Evolutionary conservation across 106 monocot species (phyloP), one percentile per base, ranked within the genome.

Genomic region (Amphibolis antarctica): DNA sequence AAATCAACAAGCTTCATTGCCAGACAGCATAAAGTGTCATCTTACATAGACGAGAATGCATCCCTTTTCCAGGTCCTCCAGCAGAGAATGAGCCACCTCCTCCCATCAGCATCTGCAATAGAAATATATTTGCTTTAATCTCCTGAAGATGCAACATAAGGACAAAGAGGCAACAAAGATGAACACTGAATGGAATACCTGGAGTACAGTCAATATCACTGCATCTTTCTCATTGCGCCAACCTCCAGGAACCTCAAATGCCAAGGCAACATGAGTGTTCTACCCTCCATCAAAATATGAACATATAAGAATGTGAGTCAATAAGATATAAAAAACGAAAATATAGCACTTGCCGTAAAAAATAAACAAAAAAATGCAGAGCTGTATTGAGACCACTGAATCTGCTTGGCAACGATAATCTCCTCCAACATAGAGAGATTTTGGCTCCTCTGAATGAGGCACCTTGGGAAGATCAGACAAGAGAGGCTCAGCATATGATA

Each of bases 221-320:
- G 82, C 79, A 46, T 85, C 85, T 31, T 82, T 85, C 28, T 89
- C 89, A 27, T 89, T 85, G 48, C 45, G 79, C 89, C 89, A 89
- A 10, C 89, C 89, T 71, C 89, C 85, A 59, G 89, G 85, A 71
- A 85, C 76, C 69, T 89, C 89, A 78, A 89, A 89, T 24, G 85
- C 85, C 25, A 89, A 55, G 22, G 89, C 89, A 62, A 89, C 64
- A 80, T 89, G 79, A 24, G 85, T 79, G 9, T 66, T 79, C 89
- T 85, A 76, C 70, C 64, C 3, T 10, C n/a, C n/a, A 60, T 51
- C 11, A 72, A 12, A 71, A 70, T 14, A 43, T 43, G 60, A 28
- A 70, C 25, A 64, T 5, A 29, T 20, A 62, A 22, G 36, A 9
- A 45, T 9, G 55, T 24, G n/a, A 54, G 24, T 23, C 18, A 57